Evolutionary conservation across 208 protist genomes (phyloP), one percentile per base, ranked within the genome.

Genomic region (Trypanosoma rangeli): DNA sequence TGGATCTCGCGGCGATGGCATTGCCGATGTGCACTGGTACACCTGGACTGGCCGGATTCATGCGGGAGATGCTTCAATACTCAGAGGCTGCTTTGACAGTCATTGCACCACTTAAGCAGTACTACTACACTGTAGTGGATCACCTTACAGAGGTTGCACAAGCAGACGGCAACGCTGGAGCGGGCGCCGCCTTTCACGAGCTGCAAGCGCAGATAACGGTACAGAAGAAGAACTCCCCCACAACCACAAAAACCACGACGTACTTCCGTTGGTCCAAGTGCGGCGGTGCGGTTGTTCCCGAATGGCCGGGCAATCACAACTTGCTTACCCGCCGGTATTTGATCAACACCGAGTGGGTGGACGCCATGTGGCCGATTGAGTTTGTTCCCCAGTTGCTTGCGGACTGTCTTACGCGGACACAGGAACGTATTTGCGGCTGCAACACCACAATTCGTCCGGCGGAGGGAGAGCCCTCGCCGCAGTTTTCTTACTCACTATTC

Each of bases 341-440:
- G 24, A 76, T 89, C 20, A 61, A 78, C 13, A 52, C 64, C 0
- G 64, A 81, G 1, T 92, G 86, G 86, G 64, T 66, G 26, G 76
- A 84, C 16, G 56, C 35, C 16, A 63, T 92, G 79, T 84, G 83
- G 81, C 68, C 72, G 35, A 54, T 91, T 46, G 88, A 94, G 54
- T 70, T 64, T 46, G 61, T 74, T 28, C 69, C 74, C 0, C 70
- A 59, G 12, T n/a, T 53, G 10, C 37, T 88, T n/a, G 54, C 54
- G n/a, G 52, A 61, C 0, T 74, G 54, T 46, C 39, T 74, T 24
- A 48, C 1, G 8, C 18, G 33, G 5, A 28, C 52, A 37, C 61
- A 33, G n/a, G 62, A 74, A 48, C 61, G 69, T 44, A 46, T 74
- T 39, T 26, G 44, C 53, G 31, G 5, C 22, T 29, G 52, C 31